Evolutionary conservation across 129 eudicot species (phyloP), one percentile per base, ranked within the genome.

Genomic region (Pseudognaphalium luteoalbum): DNA sequence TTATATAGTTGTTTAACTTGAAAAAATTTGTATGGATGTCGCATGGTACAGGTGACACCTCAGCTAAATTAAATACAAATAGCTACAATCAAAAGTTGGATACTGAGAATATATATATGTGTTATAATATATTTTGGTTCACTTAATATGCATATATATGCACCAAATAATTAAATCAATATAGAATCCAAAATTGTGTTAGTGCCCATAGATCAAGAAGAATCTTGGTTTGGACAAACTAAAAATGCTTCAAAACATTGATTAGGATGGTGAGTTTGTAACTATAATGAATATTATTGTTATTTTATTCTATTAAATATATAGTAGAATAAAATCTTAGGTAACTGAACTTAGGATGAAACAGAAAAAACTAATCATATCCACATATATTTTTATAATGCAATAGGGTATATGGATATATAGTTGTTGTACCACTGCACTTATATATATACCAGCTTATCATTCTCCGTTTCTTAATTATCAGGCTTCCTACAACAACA

Each of bases 401-500:
- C 52, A 44, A 44, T 44, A 44, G 52, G 52, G 50, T 41, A 41
- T 41, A 8, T 44, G 17, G 5, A 12, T 44, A 44, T 44, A 47
- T 47, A 47, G 54, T 14, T 12, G n/a, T 47, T 30, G 4, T 63
- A 75, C 32, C 50, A 19, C 28, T 25, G 28, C 28, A 25, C 21
- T 70, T 63, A 78, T 80, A 65, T 35, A 80, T 72, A 64, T 61
- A 39, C 34, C 59, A 80, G 66, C 59, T 16, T 20, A 54, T 74
- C 22, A 50, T 52, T 78, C 78, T 57, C 50, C 25, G 14, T 16
- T 19, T 50, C 57, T 63, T 47, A 44, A 44, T 12, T 72, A 71
- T 71, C 67, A 65, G 65, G 41, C 57, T 64, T 71, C 25, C 39
- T 71, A 35, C 12, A 52, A 34, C 62, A 57, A 47, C 4, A 5